phyloP scores from a whole-genome alignment of 768 basidiomycete species.

The Mycena albidolilacea region DNA sequence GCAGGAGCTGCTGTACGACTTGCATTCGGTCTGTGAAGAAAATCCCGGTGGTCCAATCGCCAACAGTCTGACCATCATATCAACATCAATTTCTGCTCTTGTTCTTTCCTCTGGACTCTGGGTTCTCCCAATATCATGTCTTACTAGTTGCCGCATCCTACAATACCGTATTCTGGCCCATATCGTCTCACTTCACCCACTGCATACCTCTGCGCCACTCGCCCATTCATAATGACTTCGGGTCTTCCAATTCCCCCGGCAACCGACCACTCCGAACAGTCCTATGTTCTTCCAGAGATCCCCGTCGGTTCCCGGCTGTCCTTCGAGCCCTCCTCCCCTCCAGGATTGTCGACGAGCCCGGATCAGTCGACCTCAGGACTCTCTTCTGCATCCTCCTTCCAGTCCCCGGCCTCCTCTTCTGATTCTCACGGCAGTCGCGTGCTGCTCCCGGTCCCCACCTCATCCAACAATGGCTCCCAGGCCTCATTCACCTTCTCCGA shows the following conservation, averaged over 20 bases:
- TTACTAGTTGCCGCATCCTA: conserved; percentile 19
- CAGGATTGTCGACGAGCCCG: conserved; percentile 29
- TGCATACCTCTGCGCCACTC: conserved; percentile 14
- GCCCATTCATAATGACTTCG: conserved; percentile 25
- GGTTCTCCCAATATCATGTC: conserved; percentile 26
- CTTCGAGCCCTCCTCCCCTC: conserved; percentile 30
- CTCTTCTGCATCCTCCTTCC: conserved; percentile 32
- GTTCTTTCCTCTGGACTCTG: conserved; percentile 31
- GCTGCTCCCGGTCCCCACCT: conserved; percentile 60
- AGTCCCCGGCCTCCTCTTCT: conserved; percentile 34
- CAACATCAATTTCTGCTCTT: conserved; percentile 33
- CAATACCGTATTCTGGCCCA: not conserved
- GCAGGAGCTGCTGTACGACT: conserved; percentile 29
- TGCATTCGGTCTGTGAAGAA: not conserved
- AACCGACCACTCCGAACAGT: not conserved
- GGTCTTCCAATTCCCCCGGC: conserved; percentile 24
- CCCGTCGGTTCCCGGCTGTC: conserved; percentile 22
- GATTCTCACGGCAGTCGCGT: conserved; percentile 47
- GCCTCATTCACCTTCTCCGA: conserved; percentile 64
- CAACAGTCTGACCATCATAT: conserved; percentile 31
- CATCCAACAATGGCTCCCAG: conserved; percentile 55
- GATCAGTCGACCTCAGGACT: conserved; percentile 23
- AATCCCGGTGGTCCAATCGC: conserved; percentile 5
- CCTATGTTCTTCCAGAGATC: conserved; percentile 30
- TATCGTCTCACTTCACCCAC: conserved; percentile 6